Conservation (phyloP, 129 eudicot genomes). For the Oenanthe sinensis region DNA sequence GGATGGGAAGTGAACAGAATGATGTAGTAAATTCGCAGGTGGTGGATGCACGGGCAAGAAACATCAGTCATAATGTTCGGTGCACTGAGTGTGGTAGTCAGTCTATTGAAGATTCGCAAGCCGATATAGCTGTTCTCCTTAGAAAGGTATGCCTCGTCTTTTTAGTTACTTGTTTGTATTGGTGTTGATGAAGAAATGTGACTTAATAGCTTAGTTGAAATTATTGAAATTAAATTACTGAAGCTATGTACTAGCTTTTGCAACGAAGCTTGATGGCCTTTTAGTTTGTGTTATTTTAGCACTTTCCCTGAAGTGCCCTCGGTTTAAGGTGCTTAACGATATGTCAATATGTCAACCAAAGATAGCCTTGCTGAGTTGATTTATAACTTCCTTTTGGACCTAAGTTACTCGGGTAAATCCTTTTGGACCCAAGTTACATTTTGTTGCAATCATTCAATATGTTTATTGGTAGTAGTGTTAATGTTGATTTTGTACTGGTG, state of each 20-base stretch:
- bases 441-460: background rate
- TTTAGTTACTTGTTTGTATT: background rate
- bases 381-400: background rate
- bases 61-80: slow-evolving; percentile 86
- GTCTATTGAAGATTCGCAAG: slow-evolving; percentile 97
- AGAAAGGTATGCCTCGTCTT: slow-evolving; percentile 47
- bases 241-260: background rate
- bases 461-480: background rate
- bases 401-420: background rate
- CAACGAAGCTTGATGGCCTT: background rate
- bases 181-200: background rate
- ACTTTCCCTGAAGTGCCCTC: background rate
- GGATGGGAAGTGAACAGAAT: slow-evolving; percentile 58
- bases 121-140: slow-evolving; percentile 81
- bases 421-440: background rate
- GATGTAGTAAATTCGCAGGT: slow-evolving; percentile 46
- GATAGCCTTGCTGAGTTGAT: background rate
- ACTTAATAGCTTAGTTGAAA: background rate
- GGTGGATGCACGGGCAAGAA: slow-evolving; percentile 81
- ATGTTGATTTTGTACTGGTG: background rate
- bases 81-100: slow-evolving; percentile 96
- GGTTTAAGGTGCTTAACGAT: background rate
- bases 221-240: background rate
- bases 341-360: background rate
- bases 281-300: background rate